phyloP scores from a whole-genome alignment of 495 filamentous ascomycete species.

The Penicillium fimorum region DNA sequence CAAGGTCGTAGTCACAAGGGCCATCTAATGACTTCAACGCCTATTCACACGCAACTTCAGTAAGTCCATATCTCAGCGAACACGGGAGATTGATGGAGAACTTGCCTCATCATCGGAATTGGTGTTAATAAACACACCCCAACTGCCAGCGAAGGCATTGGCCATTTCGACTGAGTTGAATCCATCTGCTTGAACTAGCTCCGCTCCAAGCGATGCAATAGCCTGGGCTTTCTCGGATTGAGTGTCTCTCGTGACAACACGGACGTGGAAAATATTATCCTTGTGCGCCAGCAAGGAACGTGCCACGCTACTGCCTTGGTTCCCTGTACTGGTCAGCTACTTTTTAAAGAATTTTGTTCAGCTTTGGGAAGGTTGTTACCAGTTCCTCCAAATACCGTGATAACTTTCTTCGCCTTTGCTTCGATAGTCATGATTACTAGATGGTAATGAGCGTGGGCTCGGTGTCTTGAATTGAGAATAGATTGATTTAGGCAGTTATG shows the following conservation, averaged over 20 bases:
- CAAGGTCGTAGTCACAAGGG: not conserved
- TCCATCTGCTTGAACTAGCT: conserved; percentile 1
- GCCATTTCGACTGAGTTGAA: not conserved
- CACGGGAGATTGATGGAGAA: too few relatives aligned
- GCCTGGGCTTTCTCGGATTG: not conserved
- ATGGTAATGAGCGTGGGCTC: too few relatives aligned
- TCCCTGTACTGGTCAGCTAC: not conserved
- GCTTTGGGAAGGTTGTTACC: too few relatives aligned
- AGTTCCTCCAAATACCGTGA: too few relatives aligned
- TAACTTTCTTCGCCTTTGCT: too few relatives aligned
- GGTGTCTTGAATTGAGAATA: too few relatives aligned
- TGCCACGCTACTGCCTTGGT: not conserved
- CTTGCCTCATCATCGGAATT: not conserved
- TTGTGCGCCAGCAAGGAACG: not conserved
- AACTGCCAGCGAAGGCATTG: not conserved
- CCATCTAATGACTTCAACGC: not conserved
- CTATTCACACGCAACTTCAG: too few relatives aligned
- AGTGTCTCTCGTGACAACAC: not conserved
- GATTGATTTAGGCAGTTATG: too few relatives aligned
- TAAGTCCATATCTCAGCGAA: too few relatives aligned
- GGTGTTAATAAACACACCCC: not conserved
- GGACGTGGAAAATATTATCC: not conserved
- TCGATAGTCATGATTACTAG: too few relatives aligned
- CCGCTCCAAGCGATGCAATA: not conserved
- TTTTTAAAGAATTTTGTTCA: too few relatives aligned